Conservation (phyloP, 352 stramenopile genomes). For the Pythium apleroticum region DNA sequence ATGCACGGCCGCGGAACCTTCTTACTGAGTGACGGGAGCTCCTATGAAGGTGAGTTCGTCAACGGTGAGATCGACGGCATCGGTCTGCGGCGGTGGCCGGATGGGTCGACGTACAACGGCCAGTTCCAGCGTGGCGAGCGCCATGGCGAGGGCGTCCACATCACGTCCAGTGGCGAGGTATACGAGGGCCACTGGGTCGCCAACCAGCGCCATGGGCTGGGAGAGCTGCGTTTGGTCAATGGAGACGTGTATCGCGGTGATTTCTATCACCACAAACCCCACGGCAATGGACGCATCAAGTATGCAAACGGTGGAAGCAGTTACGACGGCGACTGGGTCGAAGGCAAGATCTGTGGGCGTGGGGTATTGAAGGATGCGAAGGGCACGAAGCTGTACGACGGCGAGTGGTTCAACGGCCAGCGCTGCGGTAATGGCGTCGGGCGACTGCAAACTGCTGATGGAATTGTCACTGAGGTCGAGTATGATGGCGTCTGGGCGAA, state of each 20-base stretch:
- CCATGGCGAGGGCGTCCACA: conserved; percentile 49
- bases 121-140: conserved; percentile 53
- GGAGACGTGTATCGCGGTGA: conserved; percentile 42
- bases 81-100: conserved; percentile 49
- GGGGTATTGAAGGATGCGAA: conserved; percentile 26
- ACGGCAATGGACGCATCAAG: conserved; percentile 39
- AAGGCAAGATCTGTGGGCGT: conserved; percentile 26
- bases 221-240: conserved; percentile 35
- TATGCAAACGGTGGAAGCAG: conserved; percentile 22
- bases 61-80: conserved; percentile 63
- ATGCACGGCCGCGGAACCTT: conserved; percentile 61
- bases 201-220: conserved; percentile 46
- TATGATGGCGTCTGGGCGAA: conserved; percentile 24
- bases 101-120: conserved; percentile 61
- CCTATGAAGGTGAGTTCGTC: conserved; percentile 57
- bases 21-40: conserved; percentile 30
- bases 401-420: conserved; percentile 38
- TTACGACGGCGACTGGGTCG: conserved; percentile 48
- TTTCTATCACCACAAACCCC: conserved; percentile 41
- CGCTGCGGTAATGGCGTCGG: conserved; percentile 36
- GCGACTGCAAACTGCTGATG: background rate
- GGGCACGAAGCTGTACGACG: conserved; percentile 38
- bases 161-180: conserved; percentile 39
- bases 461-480: background rate
- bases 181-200: conserved; percentile 58